phyloP scores from a whole-genome alignment of 768 basidiomycete species.

The Termitomyces sp. region DNA sequence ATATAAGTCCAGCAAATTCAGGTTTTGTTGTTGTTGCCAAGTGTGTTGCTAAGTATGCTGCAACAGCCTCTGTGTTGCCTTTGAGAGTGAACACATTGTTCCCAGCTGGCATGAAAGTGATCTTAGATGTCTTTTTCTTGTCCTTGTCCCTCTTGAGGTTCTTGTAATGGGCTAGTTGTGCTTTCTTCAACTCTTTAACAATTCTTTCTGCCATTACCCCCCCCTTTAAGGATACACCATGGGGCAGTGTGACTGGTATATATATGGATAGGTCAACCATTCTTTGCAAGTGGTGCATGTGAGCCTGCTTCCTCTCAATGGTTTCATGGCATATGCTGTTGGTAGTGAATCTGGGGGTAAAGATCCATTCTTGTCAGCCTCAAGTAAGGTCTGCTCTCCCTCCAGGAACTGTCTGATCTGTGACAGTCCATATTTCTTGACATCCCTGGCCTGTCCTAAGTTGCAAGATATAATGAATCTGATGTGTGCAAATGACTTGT shows the following conservation, averaged over 20 bases:
- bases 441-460: background rate
- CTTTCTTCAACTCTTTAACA: too few species aligned
- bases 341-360: background rate
- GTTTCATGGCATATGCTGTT: background rate
- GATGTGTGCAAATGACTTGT: background rate
- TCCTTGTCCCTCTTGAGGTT: background rate
- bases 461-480: background rate
- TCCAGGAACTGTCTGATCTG: background rate
- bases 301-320: background rate
- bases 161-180: too few species aligned
- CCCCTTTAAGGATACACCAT: too few species aligned
- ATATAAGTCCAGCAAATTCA: background rate
- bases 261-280: too few species aligned
- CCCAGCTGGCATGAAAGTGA: background rate
- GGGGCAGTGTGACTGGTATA: too few species aligned
- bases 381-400: background rate
- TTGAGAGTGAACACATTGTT: background rate
- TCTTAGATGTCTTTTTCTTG: background rate
- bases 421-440: background rate
- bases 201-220: too few species aligned
- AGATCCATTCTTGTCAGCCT: background rate
- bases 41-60: background rate
- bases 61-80: background rate
- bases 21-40: background rate
- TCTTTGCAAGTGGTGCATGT: too few species aligned